Conservation (phyloP, 1,139 yeast genomes). For the Trichomonascaceae sp. region DNA sequence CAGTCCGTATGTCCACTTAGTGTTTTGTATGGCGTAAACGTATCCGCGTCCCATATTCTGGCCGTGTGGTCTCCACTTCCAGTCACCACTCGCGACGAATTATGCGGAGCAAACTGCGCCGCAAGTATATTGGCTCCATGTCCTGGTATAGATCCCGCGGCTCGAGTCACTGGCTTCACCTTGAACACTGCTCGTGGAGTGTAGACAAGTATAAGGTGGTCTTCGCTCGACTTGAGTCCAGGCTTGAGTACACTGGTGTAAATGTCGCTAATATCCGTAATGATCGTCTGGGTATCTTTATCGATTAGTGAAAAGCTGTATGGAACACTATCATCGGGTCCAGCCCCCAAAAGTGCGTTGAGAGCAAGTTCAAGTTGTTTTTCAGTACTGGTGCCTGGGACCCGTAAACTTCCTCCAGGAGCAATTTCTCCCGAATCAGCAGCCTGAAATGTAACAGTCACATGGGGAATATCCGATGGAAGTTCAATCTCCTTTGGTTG, state of each 20-base stretch:
- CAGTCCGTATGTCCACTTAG: slow-evolving; percentile 81
- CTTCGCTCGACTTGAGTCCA: slow-evolving; percentile 82
- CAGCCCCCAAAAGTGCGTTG: slow-evolving; percentile 32
- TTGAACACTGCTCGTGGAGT: slow-evolving; percentile 94
- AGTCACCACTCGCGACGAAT: slow-evolving; percentile 76
- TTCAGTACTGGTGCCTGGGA: slow-evolving; percentile 81
- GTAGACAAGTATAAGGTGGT: slow-evolving; percentile 75
- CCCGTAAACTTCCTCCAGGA: slow-evolving; percentile 68
- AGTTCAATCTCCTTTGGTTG: slow-evolving; percentile 61
- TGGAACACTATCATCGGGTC: slow-evolving; percentile 58
- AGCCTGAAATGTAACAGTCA: slow-evolving; percentile 79
- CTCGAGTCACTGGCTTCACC: slow-evolving; percentile 81
- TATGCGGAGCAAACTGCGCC: slow-evolving; percentile 86
- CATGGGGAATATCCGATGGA: slow-evolving; percentile 77
- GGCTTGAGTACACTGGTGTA: slow-evolving; percentile 77
- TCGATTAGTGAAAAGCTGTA: slow-evolving; percentile 64
- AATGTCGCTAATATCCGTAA: slow-evolving; percentile 63
- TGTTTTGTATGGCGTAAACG: slow-evolving; percentile 79
- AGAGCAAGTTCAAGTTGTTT: slow-evolving; percentile 78
- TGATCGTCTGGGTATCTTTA: slow-evolving; percentile 28
- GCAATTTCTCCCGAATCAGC: slow-evolving; percentile 84
- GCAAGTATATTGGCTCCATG: slow-evolving; percentile 90
- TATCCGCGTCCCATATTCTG: slow-evolving; percentile 92
- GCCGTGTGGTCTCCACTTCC: slow-evolving; percentile 99
- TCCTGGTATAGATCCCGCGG: slow-evolving; percentile 87